Conservation (phyloP, 768 basidiomycete genomes). For the Chalciporus pseudorubinellus region DNA sequence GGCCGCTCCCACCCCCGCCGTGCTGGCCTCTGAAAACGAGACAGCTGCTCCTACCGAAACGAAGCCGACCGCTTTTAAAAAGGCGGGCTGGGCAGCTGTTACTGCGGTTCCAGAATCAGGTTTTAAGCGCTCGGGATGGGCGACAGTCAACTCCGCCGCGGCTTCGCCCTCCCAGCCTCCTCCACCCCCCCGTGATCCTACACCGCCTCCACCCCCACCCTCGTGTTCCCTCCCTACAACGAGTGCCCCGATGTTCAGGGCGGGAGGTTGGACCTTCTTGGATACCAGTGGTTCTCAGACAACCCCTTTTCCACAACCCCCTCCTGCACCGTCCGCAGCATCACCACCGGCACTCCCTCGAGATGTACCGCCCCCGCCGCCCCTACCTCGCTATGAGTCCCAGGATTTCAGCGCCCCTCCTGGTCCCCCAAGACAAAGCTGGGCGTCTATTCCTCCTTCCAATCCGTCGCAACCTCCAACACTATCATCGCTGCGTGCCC, state of each 20-base stretch:
- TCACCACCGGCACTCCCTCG: conserved; percentile 18
- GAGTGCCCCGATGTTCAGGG: conserved; percentile 49
- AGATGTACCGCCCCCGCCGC: background rate
- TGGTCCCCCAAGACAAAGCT: conserved; percentile 2
- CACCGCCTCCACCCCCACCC: conserved; percentile 9
- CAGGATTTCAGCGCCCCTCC: conserved; percentile 12
- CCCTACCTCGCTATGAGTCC: conserved; percentile 8
- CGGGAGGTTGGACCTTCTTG: conserved; percentile 66
- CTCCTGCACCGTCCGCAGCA: conserved; percentile 14
- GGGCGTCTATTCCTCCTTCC: conserved; percentile 4
- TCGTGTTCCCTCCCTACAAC: conserved; percentile 13
- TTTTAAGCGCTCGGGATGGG: conserved; percentile 16
- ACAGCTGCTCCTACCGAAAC: conserved; percentile 12
- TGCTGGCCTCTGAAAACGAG: conserved; percentile 18
- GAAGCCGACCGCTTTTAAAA: conserved; percentile 36
- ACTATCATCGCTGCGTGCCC: conserved; percentile 9
- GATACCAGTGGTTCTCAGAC: conserved; percentile 45
- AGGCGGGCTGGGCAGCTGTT: conserved; percentile 50
- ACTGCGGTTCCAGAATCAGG: conserved; percentile 9
- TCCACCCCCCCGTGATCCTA: conserved; percentile 11
- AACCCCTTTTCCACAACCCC: conserved; percentile 19
- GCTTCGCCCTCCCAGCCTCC: conserved; percentile 19
- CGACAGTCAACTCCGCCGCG: conserved; percentile 17
- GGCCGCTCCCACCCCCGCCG: conserved; percentile 14
- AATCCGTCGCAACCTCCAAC: conserved; percentile 9